Evolutionary conservation across 495 filamentous ascomycete species (phyloP), one percentile per base, ranked within the genome.

Genomic region (Penicillium cinerascens): DNA sequence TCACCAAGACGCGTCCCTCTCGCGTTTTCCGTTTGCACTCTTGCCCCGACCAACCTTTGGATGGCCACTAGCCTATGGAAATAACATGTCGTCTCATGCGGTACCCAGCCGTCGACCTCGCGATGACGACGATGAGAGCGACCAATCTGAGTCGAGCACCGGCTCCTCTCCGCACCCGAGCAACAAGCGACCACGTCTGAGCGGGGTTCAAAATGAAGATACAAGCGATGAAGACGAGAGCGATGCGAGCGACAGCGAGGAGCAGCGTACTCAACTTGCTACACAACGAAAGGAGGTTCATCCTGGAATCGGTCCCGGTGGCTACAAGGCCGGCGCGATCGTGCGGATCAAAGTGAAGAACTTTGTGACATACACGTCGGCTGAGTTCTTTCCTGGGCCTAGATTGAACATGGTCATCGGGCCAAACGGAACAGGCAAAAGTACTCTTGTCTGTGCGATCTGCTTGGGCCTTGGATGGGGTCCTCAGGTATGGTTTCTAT

Each of bases 341-440:
- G 84, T 96, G 15, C 82, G 91, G 21, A 90, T 97, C 52, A 87
- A 85, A 51, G 76, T 97, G 26, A 76, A 71, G n/a, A 87, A 97
- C 61, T 99, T 99, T 63, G 91, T 99, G 23, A 99, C 95, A 0
- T 99, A 97, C 68, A 90, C 85, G 13, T 82, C 85, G 25, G 92
- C 89, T 44, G 89, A 93, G 56, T 96, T 97, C 68, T 82, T 82
- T 44, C 90, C 89, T 4, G 93, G 93, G 0, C 92, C 95, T 11
- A 93, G 87, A 59, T 66, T 99, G 60, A 99, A 99, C 65, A 97
- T 99, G 95, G 84, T 99, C 50, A 97, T 99, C 59, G 93, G 93
- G 0, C 93, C 93, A 8, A 99, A 99, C 64, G 93, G 93, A 40
- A 97, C 93, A 0, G 93, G 93, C 40, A 99, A 99, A 67, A 96